Base-by-base conservation (phyloP, 768 basidiomycete genomes). In the Tephrocybe sp. region DNA sequence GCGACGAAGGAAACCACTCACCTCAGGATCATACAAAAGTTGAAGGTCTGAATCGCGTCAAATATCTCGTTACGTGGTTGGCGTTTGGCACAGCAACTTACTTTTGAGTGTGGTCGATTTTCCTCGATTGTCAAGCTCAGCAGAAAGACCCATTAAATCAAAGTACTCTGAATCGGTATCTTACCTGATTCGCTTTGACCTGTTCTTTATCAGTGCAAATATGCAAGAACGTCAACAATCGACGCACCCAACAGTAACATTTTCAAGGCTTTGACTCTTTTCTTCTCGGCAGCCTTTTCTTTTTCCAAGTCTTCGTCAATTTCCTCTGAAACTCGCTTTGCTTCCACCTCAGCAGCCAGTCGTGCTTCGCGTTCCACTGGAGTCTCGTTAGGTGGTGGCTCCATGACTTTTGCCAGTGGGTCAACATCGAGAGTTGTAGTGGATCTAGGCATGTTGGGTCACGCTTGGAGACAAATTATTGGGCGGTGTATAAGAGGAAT, bases 121-220 rank as follows among this genome's bases (percentile, higher is more conserved):
- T 52, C 87, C 87, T 89, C 41, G n/a, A 17, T 7, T 39, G 51
- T 54, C 31, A 11, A 49, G 39, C 45, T 35, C 9, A 20, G 44
- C 40, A 53, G 45, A 39, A 36, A 16, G 11, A 48, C 33, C 4
- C 22, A 5, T 49, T 41, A 14, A 40, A 48, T 1, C 17, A 10
- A n/a, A 10, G 19, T 22, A n/a, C 1, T 22, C 5, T 49, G 22
- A 14, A 49, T 1, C 32, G n/a, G n/a, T n/a, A n/a, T 62, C 78
- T 48, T 68, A 89, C 87, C 87, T 50, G 85, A 89, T 75, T 91
- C 88, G 62, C 85, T 87, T 70, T 90, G 89, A 17, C 89, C 89
- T 84, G 49, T 26, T 17, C 10, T 26, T 16, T 1, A 39, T 45
- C 44, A 52, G 33, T 22, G 23, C 41, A 17, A 14, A 7, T 22